A percentile compares a stretch with the other conserved stretches of the same genome.
Evolutionary conservation across 164 flowering plant species (phyloP).

Genomic region (Dillenia turbinata): DNA sequence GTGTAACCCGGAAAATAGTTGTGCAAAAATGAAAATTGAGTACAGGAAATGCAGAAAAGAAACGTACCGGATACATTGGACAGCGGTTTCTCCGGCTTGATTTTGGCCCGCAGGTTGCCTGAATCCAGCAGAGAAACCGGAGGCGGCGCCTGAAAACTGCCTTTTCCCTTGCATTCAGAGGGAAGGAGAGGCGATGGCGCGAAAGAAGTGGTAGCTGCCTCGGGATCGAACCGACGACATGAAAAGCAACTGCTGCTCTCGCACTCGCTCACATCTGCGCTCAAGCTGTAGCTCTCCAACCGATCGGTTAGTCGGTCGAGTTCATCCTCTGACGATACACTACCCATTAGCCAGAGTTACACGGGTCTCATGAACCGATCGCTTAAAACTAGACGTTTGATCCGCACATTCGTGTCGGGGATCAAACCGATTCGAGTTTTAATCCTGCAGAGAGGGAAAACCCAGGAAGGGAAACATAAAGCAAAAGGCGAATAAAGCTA

Average conservation of each 20-base stretch:
- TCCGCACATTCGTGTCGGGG: too few species aligned
- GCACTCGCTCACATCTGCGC: constrained; percentile 72
- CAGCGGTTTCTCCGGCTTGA: constrained; percentile 27
- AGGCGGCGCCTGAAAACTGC: constrained; percentile 16
- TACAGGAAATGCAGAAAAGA: background rate
- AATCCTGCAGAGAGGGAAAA: too few species aligned
- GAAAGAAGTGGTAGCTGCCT: constrained; percentile 29
- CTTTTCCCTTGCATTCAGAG: constrained; percentile 2
- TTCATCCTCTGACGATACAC: constrained; percentile 43
- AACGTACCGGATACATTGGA: constrained; percentile 31
- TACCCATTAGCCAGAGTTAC: constrained; percentile 19
- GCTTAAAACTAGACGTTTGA: too few species aligned
- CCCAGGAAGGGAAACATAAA: too few species aligned
- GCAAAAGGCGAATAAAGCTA: too few species aligned
- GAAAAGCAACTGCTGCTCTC: constrained; percentile 50
- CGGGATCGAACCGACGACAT: constrained; percentile 18
- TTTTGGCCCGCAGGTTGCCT: constrained; percentile 41
- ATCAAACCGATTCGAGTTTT: too few species aligned
- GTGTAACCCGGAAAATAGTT: too few species aligned
- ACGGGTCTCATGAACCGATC: too few species aligned
- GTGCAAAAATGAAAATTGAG: too few species aligned
- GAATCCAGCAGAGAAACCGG: constrained; percentile 19
- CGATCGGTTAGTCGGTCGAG: constrained; percentile 33
- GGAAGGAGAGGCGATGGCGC: constrained; percentile 27
- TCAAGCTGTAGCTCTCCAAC: constrained; percentile 42